A percentile compares a stretch with the other conserved stretches of the same genome.
These are phyloP conservation scores for Melampsora americana DNA, from an alignment of 1,284 basidiomycete genomes.

Conservation along the genomic window DNA sequence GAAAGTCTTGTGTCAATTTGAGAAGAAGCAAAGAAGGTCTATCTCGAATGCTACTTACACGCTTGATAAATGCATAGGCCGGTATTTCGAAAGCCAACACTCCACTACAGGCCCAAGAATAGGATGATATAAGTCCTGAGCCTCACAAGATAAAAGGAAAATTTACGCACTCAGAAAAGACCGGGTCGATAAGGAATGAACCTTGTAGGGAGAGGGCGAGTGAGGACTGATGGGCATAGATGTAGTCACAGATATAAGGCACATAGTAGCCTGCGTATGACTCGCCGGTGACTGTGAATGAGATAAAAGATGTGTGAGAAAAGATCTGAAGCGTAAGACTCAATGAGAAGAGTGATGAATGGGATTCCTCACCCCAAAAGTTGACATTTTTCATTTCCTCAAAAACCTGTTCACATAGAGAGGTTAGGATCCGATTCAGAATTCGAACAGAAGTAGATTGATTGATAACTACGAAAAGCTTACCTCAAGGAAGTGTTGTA, in stretches of 20 bases:
- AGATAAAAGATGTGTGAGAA: no score
- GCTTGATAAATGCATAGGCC: constrained; percentile 1
- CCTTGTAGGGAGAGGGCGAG: constrained; percentile 51
- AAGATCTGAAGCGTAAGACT: no score
- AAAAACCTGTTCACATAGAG: constrained; percentile 3
- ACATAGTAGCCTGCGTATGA: constrained; percentile 56
- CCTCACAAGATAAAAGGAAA: not conserved
- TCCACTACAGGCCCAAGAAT: not conserved
- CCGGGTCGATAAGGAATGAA: constrained; percentile 52
- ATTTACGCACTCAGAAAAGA: constrained; percentile 45
- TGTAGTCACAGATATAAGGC: constrained; percentile 54
- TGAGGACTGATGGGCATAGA: constrained; percentile 47
- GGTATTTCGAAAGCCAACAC: not conserved
- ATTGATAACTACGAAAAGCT: not conserved
- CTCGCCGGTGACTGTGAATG: constrained; percentile 50
- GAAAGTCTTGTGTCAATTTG: not conserved
- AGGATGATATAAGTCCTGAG: not conserved
- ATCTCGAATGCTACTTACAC: not conserved
- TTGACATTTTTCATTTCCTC: constrained; percentile 6
- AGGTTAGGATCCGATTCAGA: constrained; percentile 46
- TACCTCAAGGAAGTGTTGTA: constrained; percentile 24
- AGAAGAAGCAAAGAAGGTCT: not conserved
- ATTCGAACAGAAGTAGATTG: not conserved
- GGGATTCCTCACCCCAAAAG: constrained; percentile 10
- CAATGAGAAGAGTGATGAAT: no score